A percentile compares a stretch with the other conserved stretches of the same genome.
Conservation (phyloP, 306 rosid species). For the Sindora glabra region DNA sequence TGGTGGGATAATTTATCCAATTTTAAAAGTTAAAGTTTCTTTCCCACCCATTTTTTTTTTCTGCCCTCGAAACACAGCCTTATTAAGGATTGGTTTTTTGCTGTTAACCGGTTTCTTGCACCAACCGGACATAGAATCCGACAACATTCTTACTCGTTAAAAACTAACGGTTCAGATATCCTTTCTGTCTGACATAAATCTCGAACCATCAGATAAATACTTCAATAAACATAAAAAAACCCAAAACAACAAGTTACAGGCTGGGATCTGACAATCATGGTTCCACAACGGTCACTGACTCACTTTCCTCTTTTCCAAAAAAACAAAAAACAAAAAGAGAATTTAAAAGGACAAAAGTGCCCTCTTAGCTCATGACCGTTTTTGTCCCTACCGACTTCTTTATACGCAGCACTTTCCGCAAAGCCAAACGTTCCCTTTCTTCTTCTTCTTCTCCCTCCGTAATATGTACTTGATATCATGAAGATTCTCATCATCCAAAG, state of each 20-base stretch:
- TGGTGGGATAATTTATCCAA: no score
- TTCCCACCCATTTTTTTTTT: no score
- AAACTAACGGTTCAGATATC: not conserved
- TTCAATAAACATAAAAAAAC: not conserved
- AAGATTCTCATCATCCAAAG: not conserved
- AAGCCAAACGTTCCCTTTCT: not conserved
- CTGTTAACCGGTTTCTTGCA: no score
- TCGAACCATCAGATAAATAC: not conserved
- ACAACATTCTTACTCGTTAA: not conserved
- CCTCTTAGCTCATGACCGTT: slow-evolving; percentile 26
- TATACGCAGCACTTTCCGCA: not conserved
- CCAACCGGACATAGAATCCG: no score
- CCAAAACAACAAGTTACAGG: slow-evolving; percentile 24
- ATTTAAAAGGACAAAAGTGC: not conserved
- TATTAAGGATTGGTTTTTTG: no score
- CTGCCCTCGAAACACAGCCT: no score
- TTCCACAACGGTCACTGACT: slow-evolving; percentile 57
- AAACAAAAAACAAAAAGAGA: not conserved
- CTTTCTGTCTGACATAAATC: not conserved
- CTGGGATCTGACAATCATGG: slow-evolving; percentile 27
- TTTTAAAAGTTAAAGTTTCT: no score
- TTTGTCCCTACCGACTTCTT: slow-evolving; percentile 14
- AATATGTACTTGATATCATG: not conserved
- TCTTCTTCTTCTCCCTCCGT: not conserved
- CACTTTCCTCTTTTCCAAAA: slow-evolving; percentile 23